Evolutionary conservation across 179 eudicot genomes (phyloP), one percentile per base, ranked within the genome.

Genomic region (Gypsophila paniculata): DNA sequence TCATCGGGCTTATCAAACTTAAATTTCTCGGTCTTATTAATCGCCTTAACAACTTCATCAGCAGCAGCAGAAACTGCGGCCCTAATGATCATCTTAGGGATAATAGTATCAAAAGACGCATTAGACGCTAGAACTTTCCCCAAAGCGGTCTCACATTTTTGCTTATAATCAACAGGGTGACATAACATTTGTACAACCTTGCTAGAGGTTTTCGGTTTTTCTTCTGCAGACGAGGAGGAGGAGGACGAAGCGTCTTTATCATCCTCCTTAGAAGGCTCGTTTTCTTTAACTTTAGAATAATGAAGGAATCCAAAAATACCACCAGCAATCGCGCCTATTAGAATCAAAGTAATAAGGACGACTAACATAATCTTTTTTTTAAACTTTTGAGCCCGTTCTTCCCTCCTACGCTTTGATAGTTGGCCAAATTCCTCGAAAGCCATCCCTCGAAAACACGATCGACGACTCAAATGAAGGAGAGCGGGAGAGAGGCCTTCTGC

Each of bases 371-470:
- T 76, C 75, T 77, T 83, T 71, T 76, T 85, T 53, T 65, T 84
- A 6, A 61, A 52, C 65, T 83, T 79, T 65, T 80, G 83, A 22
- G 81, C 81, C 52, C 78, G 77, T 67, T 89, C 96, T 51, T 63
- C 85, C 58, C 81, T 80, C 11, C 92, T 81, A 12, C 90, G 90
- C 76, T 85, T 90, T 6, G 96, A 83, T 65, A 88, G 44, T 14
- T 84, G 85, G 69, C 88, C 86, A 25, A 89, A 89, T 71, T 86
- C 92, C 77, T 89, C 89, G 78, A 89, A 89, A 25, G 96, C 96
- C 96, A 89, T 89, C 64, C 3, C 71, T 52, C 52, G 12, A 36
- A 5, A 14, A 34, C 22, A 44, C 60, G n/a, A 17, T 29, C 34
- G 34, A 29, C 34, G 34, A 29, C 34, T 29, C 34, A 29, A 29